Evolutionary conservation across 1,284 basidiomycete genomes (phyloP).

Genomic region (Pulchroboletus neoregius): DNA sequence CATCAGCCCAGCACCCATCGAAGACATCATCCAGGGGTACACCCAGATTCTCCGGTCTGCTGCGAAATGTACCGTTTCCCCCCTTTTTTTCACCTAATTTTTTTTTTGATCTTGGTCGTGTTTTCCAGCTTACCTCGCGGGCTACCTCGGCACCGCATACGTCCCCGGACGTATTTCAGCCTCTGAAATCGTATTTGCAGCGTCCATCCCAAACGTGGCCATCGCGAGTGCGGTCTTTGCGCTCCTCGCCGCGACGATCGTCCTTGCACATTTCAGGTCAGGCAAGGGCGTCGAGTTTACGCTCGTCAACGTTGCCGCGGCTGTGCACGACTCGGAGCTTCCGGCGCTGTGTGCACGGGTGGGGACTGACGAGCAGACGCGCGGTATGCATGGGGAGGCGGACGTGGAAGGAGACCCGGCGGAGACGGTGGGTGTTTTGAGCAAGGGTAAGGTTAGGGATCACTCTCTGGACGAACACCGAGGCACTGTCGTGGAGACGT

Average conservation of each 20-base stretch:
- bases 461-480: neutral
- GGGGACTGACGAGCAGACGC: neutral
- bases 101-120: neutral
- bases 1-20: constrained; percentile 8
- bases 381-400: neutral
- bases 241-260: constrained; percentile 18
- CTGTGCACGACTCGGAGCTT: constrained; percentile 28
- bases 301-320: constrained; percentile 24
- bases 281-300: constrained; percentile 27
- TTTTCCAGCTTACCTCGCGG: constrained; percentile 12
- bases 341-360: constrained; percentile 17
- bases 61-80: constrained; percentile 18
- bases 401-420: neutral
- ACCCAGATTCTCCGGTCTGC: constrained; percentile 21
- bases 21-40: constrained; percentile 22
- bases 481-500: constrained; percentile 4
- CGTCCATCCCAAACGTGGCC: constrained; percentile 27
- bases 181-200: constrained; percentile 22
- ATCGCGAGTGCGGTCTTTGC: constrained; percentile 20
- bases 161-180: constrained; percentile 30
- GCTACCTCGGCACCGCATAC: constrained; percentile 24
- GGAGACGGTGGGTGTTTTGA: neutral
- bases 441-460: neutral
- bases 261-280: constrained; percentile 22
- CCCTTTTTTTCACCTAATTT: neutral